Percentiles rank a stretch among this genome's conserved stretches.
Evolutionary conservation across 495 filamentous ascomycete species (phyloP).

Genomic region (Hypoxylon cercidicola): DNA sequence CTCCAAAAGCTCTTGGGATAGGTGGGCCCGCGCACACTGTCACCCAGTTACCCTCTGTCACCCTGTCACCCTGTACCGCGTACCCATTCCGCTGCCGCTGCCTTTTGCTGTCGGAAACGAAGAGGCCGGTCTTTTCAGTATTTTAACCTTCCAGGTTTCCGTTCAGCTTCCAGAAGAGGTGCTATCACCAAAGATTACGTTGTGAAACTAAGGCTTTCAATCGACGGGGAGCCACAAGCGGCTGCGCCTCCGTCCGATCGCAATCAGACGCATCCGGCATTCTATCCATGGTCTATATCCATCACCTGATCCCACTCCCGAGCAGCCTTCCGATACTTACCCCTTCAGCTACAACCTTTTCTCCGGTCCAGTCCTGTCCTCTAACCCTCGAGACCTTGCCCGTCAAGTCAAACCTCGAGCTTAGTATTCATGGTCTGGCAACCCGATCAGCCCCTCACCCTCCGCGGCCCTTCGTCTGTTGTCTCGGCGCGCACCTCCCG

Average conservation of each 20-base stretch:
- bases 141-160: no score
- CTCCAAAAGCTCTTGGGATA: background rate
- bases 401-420: constrained; percentile 19
- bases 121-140: no score
- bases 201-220: no score
- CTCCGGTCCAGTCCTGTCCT: background rate
- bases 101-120: no score
- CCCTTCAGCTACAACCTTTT: no score
- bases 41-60: no score
- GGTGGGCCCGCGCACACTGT: background rate
- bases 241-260: constrained; percentile 32
- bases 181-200: no score
- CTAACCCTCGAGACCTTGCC: background rate
- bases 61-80: no score
- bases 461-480: constrained; percentile 70
- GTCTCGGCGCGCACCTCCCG: constrained; percentile 58
- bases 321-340: background rate
- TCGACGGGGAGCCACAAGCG: constrained; percentile 16
- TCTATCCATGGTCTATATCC: constrained; percentile 21
- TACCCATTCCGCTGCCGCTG: constrained; percentile 24
- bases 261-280: constrained; percentile 13
- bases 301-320: background rate
- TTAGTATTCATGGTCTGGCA: constrained; percentile 74
- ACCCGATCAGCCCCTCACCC: constrained; percentile 68
- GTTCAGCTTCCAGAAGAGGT: no score